phyloP scores from a whole-genome alignment of 2,329 filamentous ascomycete genomes.

The Pseudofabraea citricarpa region DNA sequence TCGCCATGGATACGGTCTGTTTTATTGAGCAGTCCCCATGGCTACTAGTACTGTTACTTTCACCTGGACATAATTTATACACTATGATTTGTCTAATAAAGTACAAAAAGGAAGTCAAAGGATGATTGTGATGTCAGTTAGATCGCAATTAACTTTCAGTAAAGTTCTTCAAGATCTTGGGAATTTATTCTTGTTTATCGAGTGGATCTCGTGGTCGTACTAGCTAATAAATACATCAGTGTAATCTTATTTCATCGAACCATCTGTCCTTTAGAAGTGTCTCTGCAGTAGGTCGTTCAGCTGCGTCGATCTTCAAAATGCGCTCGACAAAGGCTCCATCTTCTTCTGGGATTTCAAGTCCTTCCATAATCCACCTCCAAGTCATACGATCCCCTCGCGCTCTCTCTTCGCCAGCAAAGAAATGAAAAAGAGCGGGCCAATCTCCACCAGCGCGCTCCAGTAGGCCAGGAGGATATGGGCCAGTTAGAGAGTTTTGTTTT shows the following conservation, averaged over 20 bases:
- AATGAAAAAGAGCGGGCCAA: neutral
- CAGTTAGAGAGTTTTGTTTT: neutral
- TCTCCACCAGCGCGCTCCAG: neutral
- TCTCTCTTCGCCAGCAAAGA: neutral
- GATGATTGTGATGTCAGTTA: too few relatives aligned
- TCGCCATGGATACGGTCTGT: too few relatives aligned
- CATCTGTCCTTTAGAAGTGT: neutral
- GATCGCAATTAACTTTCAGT: too few relatives aligned
- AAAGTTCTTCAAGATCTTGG: too few relatives aligned
- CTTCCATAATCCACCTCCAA: neutral
- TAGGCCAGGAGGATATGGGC: neutral
- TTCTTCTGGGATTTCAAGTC: neutral
- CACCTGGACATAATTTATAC: too few relatives aligned
- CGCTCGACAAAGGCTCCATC: neutral
- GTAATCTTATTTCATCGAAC: neutral
- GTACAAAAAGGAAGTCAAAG: too few relatives aligned
- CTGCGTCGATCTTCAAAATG: neutral
- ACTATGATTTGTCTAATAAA: too few relatives aligned
- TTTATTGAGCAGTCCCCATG: too few relatives aligned
- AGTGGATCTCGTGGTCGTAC: too few relatives aligned
- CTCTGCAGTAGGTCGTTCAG: neutral
- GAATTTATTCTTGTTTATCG: too few relatives aligned
- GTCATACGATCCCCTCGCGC: neutral
- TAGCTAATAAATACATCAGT: neutral
- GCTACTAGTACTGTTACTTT: too few relatives aligned